Percentiles rank a stretch among this genome's conserved stretches.
phyloP scores from a whole-genome alignment of 768 basidiomycete genomes.

The Hirschioporus abietinus region DNA sequence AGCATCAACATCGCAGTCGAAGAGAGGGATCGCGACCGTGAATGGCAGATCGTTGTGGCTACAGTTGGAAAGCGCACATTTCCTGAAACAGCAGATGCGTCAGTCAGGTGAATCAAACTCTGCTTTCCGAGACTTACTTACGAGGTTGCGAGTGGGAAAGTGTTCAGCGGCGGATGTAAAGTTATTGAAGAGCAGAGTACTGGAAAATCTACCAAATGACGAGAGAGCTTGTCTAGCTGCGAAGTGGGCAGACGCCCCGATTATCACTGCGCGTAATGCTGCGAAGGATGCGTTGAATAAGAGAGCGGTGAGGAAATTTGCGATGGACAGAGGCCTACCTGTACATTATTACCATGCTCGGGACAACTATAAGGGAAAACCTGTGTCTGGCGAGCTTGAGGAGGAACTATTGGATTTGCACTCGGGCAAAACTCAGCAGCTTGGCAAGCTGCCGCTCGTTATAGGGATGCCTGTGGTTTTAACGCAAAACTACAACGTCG shows the following conservation, averaged over 20 bases:
- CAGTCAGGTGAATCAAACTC: conserved; percentile 21
- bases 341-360: conserved; percentile 27
- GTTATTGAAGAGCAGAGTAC: conserved; percentile 14
- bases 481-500: conserved; percentile 32
- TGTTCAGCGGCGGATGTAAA: conserved; percentile 23
- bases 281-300: conserved; percentile 33
- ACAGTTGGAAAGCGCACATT: conserved; percentile 24
- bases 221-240: conserved; percentile 5
- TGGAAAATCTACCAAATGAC: conserved; percentile 5
- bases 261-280: conserved; percentile 33
- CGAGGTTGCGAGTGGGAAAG: conserved; percentile 19
- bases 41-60: conserved; percentile 32
- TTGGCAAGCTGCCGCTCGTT: conserved; percentile 28
- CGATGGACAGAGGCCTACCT: conserved; percentile 11
- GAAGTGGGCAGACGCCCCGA: conserved; percentile 24
- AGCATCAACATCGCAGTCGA: background rate
- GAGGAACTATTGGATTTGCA: conserved; percentile 14
- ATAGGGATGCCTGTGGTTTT: conserved; percentile 38
- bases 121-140: conserved; percentile 20
- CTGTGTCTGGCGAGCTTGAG: conserved; percentile 10
- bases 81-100: conserved; percentile 21
- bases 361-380: conserved; percentile 18
- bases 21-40: conserved; percentile 14
- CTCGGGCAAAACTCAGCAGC: conserved; percentile 25
- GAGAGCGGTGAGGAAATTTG: conserved; percentile 20